Conservation (phyloP, 345 rosid species). For the Arabidopsis arenosa region DNA sequence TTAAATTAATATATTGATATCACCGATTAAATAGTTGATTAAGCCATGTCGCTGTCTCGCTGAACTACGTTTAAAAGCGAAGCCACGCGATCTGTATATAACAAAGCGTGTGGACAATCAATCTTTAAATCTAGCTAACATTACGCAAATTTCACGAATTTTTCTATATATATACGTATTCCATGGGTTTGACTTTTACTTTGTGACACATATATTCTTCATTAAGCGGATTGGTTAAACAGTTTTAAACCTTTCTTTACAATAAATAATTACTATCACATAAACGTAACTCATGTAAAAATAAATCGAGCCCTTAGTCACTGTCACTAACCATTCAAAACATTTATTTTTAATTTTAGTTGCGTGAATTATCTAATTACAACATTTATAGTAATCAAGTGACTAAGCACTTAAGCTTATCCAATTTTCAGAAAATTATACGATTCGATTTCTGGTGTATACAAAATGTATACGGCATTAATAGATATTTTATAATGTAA, state of each 20-base stretch:
- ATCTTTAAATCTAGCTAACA: background rate
- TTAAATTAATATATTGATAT: background rate
- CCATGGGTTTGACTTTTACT: background rate
- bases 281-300: too few relatives aligned
- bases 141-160: background rate
- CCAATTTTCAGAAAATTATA: background rate
- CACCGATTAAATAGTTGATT: background rate
- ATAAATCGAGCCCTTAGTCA: background rate
- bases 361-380: background rate
- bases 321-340: background rate
- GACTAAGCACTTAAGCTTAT: background rate
- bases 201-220: background rate
- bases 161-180: too few relatives aligned
- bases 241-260: background rate
- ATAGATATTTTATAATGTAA: background rate
- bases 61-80: background rate
- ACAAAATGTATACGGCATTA: background rate
- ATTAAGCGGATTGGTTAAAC: background rate
- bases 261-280: background rate
- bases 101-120: conserved; percentile 16
- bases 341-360: background rate
- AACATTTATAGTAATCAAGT: background rate
- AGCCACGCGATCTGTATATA: background rate
- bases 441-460: background rate
- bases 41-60: background rate